Base-by-base conservation (phyloP, 2,329 filamentous ascomycete genomes). In the Domatiomyces catenatus region DNA sequence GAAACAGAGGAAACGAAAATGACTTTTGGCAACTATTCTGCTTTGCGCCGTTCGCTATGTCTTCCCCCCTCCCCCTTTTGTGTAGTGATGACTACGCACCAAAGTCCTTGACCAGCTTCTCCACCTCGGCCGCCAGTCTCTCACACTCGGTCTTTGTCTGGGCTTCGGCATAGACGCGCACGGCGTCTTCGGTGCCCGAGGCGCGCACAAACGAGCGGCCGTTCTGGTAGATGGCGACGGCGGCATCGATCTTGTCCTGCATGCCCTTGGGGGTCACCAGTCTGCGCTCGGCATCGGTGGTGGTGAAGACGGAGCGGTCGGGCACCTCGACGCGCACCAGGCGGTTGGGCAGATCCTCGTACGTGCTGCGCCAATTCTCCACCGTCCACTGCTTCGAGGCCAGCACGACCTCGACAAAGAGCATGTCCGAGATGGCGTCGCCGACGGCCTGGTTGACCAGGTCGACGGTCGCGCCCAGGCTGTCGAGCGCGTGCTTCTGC, bases 371-470 rank as follows among this genome's bases (percentile, higher is more conserved):
- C 92, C 92, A 98, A 66, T 96, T 87, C 64, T 83, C 82, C 45
- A 88, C 81, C 22, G 79, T 81, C 89, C 89, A 98, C 58, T 75
- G 77, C 73, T 95, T 96, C 76, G 96, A 88, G 5, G 92, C 89
- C 42, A 98, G 81, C 58, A 96, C 92, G 32, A 90, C 86, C 69
- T 98, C 92, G 42, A 96, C 89, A 62, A 98, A 81, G 45, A 98
- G 79, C 77, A 95, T 85, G 69, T 98, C 92, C 0, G 88, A 94
- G 51, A 98, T 77, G 46, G 92, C 92, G 64, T 98, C 92, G 49
- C 92, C 92, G 46, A 96, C 90, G 1, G 92, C 92, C 72, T 98
- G 92, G 75, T 98, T 98, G 73, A 98, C 94, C 56, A 98, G 77
- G 60, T 95, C 86, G 48, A 83, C 83, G 49, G 94, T 76, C 8